Evolutionary conservation across 805 yeast genomes (phyloP).

Genomic region (Barnettozyma vustinii): DNA sequence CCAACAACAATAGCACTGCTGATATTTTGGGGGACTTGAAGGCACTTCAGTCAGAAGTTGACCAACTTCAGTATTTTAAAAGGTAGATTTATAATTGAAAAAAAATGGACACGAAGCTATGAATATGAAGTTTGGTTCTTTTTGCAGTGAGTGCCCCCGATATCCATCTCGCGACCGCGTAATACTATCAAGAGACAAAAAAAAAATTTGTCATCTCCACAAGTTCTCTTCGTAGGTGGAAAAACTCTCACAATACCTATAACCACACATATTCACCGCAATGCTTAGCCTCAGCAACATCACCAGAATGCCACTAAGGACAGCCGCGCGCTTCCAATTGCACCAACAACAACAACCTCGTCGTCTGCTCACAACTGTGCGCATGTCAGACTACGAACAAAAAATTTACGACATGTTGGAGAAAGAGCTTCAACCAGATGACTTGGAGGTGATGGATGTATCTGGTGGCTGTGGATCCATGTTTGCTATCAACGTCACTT

Average conservation of each 20-base stretch:
- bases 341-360: not conserved
- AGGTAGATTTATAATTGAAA: not conserved
- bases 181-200: not conserved
- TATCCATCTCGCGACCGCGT: not conserved
- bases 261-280: not conserved
- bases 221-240: not conserved
- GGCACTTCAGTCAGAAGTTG: slow-evolving; percentile 67
- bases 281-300: slow-evolving; percentile 5
- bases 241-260: not conserved
- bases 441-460: slow-evolving; percentile 68
- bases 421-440: slow-evolving; percentile 52
- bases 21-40: slow-evolving; percentile 60
- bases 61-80: slow-evolving; percentile 34
- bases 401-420: slow-evolving; percentile 53
- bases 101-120: not conserved
- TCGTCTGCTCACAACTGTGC: slow-evolving; percentile 2
- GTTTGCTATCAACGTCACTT: slow-evolving; percentile 82
- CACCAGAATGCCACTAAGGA: slow-evolving; percentile 1
- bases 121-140: not conserved
- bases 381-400: slow-evolving; percentile 46
- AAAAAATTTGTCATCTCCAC: not conserved
- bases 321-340: not conserved
- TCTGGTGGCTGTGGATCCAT: slow-evolving; percentile 98
- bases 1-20: slow-evolving; percentile 21
- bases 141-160: not conserved